Percentiles rank a stretch among this genome's conserved stretches.
Evolutionary conservation across 345 rosid species (phyloP).

Genomic region (Stellera chamaejasme): DNA sequence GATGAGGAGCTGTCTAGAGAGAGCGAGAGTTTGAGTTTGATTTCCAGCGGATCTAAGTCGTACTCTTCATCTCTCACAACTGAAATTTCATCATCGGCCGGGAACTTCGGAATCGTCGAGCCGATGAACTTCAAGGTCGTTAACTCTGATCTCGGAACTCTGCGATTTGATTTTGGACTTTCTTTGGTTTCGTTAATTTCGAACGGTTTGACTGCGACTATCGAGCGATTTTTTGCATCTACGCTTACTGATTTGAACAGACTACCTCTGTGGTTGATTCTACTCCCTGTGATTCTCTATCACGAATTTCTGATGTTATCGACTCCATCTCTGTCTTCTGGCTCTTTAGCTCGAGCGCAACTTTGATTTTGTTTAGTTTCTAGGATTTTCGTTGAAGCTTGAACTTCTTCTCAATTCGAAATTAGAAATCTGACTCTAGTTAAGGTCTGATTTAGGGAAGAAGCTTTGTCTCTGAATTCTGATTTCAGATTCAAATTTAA

Average conservation of each 20-base stretch:
- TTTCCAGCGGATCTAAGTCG: constrained; percentile 25
- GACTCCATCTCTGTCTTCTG: neutral
- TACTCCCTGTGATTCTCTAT: too few relatives aligned
- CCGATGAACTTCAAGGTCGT: constrained; percentile 52
- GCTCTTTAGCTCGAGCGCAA: neutral
- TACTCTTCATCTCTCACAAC: constrained; percentile 34
- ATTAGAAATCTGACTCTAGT: neutral
- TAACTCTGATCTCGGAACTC: neutral
- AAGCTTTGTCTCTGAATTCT: neutral
- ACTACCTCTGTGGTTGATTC: too few relatives aligned
- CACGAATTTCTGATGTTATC: too few relatives aligned
- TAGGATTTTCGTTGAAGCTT: neutral
- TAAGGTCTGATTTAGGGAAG: neutral
- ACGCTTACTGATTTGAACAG: too few relatives aligned
- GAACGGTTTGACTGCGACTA: neutral
- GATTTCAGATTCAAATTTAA: constrained; percentile 10
- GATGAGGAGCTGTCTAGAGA: constrained; percentile 17
- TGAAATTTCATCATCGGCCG: constrained; percentile 21
- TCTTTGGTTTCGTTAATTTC: neutral
- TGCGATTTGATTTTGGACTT: constrained; percentile 1
- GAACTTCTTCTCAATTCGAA: constrained; percentile 1
- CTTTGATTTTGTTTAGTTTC: neutral
- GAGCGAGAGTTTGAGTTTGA: constrained; percentile 35
- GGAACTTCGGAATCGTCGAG: constrained; percentile 16
- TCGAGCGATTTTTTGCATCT: too few relatives aligned